Evolutionary conservation across 2,329 filamentous ascomycete genomes (phyloP).

Genomic region (Fusarium armeniacum): DNA sequence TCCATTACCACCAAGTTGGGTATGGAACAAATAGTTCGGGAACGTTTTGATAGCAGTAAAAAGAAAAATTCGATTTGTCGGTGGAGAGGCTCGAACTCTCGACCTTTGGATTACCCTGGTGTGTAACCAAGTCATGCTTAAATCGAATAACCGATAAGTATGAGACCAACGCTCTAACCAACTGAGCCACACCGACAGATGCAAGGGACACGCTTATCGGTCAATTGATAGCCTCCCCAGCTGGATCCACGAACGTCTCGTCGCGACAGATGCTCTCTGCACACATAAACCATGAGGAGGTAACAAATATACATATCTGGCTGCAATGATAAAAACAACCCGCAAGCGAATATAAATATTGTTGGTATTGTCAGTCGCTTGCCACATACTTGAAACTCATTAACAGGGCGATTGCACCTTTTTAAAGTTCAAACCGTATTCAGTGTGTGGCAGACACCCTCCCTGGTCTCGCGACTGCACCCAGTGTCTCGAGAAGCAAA

Average conservation of each 20-base stretch:
- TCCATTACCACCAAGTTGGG: no score
- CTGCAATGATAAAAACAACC: no score
- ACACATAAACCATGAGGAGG: no score
- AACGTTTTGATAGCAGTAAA: not conserved
- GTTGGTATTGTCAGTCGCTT: no score
- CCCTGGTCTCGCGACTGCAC: rapidly evolving
- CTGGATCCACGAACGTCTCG: no score
- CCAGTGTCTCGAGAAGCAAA: not conserved
- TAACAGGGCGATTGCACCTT: no score
- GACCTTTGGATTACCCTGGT: conserved; percentile 15
- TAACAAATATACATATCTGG: no score
- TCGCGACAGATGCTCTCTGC: no score
- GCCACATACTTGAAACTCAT: no score
- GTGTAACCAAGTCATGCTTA: not conserved
- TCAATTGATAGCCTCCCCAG: not conserved
- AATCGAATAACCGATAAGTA: not conserved
- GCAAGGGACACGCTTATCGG: not conserved
- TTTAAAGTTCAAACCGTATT: no score
- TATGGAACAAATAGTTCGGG: no score
- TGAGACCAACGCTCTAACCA: conserved; percentile 23
- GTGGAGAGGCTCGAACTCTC: conserved; percentile 20
- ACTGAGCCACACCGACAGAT: conserved; percentile 14
- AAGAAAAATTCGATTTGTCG: conserved; percentile 11
- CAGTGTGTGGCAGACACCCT: not conserved
- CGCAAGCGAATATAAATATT: no score